Percentiles rank a stretch among this genome's conserved stretches.
Evolutionary conservation across 129 eudicot species (phyloP).

Genomic region (Ambrosia trifida): DNA sequence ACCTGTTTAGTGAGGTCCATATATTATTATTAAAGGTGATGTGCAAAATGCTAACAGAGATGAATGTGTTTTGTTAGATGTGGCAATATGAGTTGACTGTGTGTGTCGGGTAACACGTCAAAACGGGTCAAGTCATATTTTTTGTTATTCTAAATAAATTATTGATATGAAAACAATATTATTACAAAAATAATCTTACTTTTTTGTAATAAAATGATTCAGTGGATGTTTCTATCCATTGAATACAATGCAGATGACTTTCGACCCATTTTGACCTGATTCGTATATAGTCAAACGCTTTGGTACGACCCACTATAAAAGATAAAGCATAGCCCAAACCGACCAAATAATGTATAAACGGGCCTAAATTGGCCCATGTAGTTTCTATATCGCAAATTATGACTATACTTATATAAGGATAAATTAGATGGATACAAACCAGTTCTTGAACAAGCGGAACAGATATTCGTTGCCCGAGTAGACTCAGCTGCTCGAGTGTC

Average conservation of each 20-base stretch:
- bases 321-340: background rate
- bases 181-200: background rate
- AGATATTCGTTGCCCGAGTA: constrained; percentile 83
- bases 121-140: background rate
- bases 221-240: background rate
- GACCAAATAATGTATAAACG: background rate
- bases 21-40: constrained; percentile 1
- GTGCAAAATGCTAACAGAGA: background rate
- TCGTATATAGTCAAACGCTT: background rate
- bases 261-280: constrained; percentile 6
- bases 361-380: background rate
- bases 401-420: background rate
- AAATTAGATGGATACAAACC: constrained; percentile 47
- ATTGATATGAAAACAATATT: background rate
- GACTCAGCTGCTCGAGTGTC: constrained; percentile 96
- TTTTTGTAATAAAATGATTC: background rate
- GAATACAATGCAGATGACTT: background rate
- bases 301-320: background rate
- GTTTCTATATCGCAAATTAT: background rate
- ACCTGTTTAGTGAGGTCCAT: constrained; percentile 49
- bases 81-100: background rate
- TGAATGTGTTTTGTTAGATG: background rate
- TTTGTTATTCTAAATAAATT: background rate
- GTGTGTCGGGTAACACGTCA: background rate
- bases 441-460: constrained; percentile 87